Evolutionary conservation across 2,329 filamentous ascomycete genomes (phyloP).

Genomic region (Alternaria infectoria): DNA sequence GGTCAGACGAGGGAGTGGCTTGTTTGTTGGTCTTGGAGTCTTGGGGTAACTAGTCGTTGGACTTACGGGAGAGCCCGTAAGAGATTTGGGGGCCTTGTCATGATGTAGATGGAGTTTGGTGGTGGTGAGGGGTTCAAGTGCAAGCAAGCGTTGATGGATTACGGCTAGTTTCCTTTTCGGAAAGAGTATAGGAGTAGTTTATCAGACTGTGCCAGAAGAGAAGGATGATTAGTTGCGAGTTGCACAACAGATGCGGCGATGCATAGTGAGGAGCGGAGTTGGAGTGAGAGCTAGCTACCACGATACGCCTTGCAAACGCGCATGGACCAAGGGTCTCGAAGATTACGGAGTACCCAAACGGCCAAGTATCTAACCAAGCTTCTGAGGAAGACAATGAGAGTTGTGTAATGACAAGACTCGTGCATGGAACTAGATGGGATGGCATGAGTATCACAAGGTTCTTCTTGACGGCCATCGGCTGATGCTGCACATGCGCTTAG

Average conservation of each 20-base stretch:
- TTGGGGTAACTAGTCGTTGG: neutral
- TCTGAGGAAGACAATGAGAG: neutral
- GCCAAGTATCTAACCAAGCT: constrained; percentile 7
- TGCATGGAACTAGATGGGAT: neutral
- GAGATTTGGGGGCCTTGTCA: constrained; percentile 17
- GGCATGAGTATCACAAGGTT: neutral
- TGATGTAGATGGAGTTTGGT: constrained; percentile 1
- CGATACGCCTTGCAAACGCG: constrained; percentile 18
- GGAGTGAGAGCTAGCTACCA: constrained; percentile 6
- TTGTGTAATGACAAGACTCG: neutral
- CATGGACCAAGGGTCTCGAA: constrained; percentile 13
- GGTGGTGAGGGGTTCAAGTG: neutral
- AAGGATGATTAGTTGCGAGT: neutral
- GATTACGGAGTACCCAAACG: constrained; percentile 7
- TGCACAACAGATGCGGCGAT: constrained; percentile 10
- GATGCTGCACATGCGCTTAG: neutral
- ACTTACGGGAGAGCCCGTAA: constrained; percentile 34
- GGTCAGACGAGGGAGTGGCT: constrained; percentile 20
- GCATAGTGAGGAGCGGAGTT: constrained; percentile 8
- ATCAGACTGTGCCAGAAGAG: neutral
- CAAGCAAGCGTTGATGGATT: neutral
- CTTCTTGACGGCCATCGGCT: neutral
- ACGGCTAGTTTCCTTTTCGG: neutral
- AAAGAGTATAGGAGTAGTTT: too few species aligned
- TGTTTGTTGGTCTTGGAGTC: constrained; percentile 20